These are phyloP conservation scores for Picea sitchensis DNA, from an alignment of 75 land plant genomes.

Conservation along the genomic window DNA sequence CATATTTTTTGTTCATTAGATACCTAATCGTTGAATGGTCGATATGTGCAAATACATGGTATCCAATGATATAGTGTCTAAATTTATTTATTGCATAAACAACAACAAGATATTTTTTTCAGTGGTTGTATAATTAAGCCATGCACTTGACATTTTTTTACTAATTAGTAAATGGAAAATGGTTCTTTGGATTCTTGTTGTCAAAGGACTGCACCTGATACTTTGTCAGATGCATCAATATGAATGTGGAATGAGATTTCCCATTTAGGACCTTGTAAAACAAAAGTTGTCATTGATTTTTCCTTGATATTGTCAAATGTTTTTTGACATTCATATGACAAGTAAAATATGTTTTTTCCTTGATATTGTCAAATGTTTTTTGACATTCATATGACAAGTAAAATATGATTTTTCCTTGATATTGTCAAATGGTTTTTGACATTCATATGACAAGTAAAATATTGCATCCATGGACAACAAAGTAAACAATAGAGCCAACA, in stretches of 20 bases:
- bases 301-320: too few species aligned
- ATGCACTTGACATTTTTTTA: neutral
- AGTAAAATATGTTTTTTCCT: too few species aligned
- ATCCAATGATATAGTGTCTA: neutral
- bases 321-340: too few species aligned
- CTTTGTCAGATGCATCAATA: slow-evolving; percentile 1
- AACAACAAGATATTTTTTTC: neutral
- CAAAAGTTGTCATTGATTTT: too few species aligned
- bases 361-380: too few species aligned
- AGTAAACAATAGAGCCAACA: too few species aligned
- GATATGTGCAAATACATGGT: neutral
- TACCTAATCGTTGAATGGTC: slow-evolving; percentile 11
- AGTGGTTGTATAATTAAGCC: slow-evolving; percentile 12
- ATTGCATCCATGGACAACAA: too few species aligned
- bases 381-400: too few species aligned
- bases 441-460: too few species aligned
- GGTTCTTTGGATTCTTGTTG: neutral
- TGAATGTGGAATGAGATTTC: slow-evolving; percentile 6
- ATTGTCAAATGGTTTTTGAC: too few species aligned
- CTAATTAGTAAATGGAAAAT: slow-evolving; percentile 7
- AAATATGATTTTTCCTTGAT: too few species aligned
- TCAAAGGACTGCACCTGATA: neutral
- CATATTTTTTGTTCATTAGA: slow-evolving; percentile 4
- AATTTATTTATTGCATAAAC: neutral
- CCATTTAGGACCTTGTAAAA: neutral